phyloP scores from a whole-genome alignment of 371 early-diverging fungal genomes.

The Mortierella sp. region DNA sequence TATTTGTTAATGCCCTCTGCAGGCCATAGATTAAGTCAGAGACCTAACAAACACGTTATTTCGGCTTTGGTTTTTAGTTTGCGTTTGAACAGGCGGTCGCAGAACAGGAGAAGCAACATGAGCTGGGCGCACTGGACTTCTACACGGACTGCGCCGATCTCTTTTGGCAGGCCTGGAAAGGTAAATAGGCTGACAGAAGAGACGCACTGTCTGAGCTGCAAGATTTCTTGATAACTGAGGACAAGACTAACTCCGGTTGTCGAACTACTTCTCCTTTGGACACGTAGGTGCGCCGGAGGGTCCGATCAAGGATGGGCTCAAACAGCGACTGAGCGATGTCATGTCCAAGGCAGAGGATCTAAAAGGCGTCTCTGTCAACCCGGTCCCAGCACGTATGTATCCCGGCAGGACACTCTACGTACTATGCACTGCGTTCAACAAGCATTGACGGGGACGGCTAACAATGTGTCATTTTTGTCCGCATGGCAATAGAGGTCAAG shows the following conservation, averaged over 20 bases:
- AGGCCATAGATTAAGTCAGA: not conserved
- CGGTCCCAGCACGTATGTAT: slow-evolving; percentile 29
- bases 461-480: not conserved
- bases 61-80: slow-evolving; percentile 21
- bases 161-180: slow-evolving; percentile 51
- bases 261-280: not conserved
- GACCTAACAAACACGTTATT: not conserved
- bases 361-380: slow-evolving; percentile 36
- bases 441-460: not conserved
- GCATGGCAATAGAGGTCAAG: slow-evolving; percentile 25
- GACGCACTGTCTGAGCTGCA: not conserved
- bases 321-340: slow-evolving; percentile 40
- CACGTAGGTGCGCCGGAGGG: slow-evolving; percentile 48
- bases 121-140: slow-evolving; percentile 51
- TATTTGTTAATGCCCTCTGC: not conserved
- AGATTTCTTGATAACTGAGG: not conserved
- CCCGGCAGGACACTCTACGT: not conserved
- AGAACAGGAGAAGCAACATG: slow-evolving; percentile 45
- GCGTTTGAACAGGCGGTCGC: slow-evolving; percentile 49
- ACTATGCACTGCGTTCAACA: not conserved
- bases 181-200: slow-evolving; percentile 4
- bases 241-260: not conserved
- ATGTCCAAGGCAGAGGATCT: slow-evolving; percentile 50
- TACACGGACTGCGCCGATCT: slow-evolving; percentile 56
- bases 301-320: slow-evolving; percentile 28